Conservation (phyloP, 2,329 filamentous ascomycete species). For the Bipolaris oryzae region DNA sequence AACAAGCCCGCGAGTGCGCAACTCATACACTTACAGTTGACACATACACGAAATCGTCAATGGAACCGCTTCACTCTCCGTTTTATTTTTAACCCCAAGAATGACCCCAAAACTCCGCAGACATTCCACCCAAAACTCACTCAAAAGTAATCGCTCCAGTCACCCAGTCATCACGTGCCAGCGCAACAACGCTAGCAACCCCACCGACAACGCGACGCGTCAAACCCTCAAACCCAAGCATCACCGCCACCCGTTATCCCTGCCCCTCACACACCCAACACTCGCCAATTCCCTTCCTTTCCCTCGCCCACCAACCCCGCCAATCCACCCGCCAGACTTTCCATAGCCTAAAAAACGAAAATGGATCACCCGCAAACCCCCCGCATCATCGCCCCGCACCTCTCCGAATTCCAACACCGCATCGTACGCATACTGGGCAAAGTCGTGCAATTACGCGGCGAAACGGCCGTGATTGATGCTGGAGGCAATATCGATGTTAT, state of each 20-base stretch:
- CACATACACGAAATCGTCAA: too few species aligned
- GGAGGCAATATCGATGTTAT: conserved; percentile 75
- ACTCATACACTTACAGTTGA: too few species aligned
- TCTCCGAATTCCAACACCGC: conserved; percentile 72
- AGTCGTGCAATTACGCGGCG: conserved; percentile 80
- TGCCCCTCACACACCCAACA: neutral
- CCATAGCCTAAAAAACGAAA: neutral
- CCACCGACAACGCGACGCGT: conserved; percentile 12
- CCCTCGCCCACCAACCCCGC: too few species aligned
- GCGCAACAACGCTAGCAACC: conserved; percentile 13
- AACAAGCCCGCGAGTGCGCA: neutral
- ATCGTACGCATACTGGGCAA: conserved; percentile 87
- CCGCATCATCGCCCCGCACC: conserved; percentile 79
- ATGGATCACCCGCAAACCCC: conserved; percentile 63
- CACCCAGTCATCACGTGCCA: conserved; percentile 12
- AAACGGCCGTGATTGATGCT: conserved; percentile 79
- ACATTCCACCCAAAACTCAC: neutral
- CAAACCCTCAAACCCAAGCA: conserved; percentile 3
- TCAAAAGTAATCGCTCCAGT: neutral
- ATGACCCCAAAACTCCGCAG: neutral
- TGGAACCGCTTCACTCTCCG: too few species aligned
- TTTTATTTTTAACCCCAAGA: too few species aligned
- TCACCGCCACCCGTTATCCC: neutral
- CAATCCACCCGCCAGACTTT: too few species aligned
- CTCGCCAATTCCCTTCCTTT: too few species aligned